Evolutionary conservation across 2,329 filamentous ascomycete genomes (phyloP).

Genomic region (Penicillium decumbens): DNA sequence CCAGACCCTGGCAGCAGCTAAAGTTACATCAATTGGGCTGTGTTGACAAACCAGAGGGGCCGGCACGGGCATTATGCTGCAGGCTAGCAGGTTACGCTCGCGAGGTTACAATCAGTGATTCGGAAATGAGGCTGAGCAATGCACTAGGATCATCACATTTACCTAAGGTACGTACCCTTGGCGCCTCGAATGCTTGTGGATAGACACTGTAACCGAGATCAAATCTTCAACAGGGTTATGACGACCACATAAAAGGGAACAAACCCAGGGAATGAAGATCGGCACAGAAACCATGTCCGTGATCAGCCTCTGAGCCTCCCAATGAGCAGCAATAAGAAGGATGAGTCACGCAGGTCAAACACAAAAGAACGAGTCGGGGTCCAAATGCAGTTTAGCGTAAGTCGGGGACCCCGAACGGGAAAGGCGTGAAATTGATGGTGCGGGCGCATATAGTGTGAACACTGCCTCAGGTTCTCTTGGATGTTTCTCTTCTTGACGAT

Average conservation of each 20-base stretch:
- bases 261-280: background rate
- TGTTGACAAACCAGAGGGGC: background rate
- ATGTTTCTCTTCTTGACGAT: constrained; percentile 11
- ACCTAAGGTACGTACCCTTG: background rate
- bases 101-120: background rate
- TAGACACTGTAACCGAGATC: background rate
- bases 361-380: constrained; percentile 18
- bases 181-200: background rate
- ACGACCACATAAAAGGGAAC: no score
- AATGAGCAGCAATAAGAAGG: background rate
- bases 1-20: background rate
- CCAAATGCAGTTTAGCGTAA: constrained; percentile 25
- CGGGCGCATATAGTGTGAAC: constrained; percentile 5
- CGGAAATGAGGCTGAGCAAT: background rate
- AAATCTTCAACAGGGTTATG: background rate
- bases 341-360: constrained; percentile 8
- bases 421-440: constrained; percentile 8
- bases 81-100: background rate
- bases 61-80: background rate
- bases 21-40: background rate
- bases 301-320: background rate
- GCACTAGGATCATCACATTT: background rate
- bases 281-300: background rate
- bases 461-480: constrained; percentile 22
- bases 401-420: constrained; percentile 29